Evolutionary conservation across 805 yeast species (phyloP).

Genomic region (Wickerhamiella parazyma): DNA sequence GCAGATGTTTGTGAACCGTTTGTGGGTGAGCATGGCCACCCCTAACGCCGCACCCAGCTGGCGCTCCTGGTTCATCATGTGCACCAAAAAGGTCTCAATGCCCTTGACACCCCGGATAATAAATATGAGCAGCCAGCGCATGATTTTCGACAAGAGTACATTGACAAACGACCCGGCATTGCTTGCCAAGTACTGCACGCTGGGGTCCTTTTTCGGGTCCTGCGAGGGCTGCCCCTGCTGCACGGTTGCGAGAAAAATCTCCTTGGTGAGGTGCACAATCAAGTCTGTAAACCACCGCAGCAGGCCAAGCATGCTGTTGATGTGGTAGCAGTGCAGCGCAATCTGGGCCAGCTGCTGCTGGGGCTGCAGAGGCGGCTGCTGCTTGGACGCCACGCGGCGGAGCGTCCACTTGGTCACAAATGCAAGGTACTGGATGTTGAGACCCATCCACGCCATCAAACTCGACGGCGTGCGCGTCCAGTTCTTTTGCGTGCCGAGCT

Average conservation of each 20-base stretch:
- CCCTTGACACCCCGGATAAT: slow-evolving; percentile 29
- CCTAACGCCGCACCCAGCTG: slow-evolving; percentile 18
- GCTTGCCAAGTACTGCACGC: slow-evolving; percentile 2
- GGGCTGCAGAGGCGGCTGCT: slow-evolving; percentile 11
- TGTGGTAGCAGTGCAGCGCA: slow-evolving; percentile 20
- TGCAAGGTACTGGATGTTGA: slow-evolving; percentile 57
- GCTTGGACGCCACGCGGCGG: slow-evolving; percentile 25
- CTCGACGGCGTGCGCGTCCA: slow-evolving; percentile 34
- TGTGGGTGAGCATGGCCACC: slow-evolving; percentile 20
- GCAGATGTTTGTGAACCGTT: slow-evolving; percentile 21
- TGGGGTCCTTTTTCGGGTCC: slow-evolving; percentile 6
- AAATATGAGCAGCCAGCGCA: slow-evolving; percentile 27
- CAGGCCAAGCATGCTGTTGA: slow-evolving; percentile 42
- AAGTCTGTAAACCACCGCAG: slow-evolving; percentile 80
- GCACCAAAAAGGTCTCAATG: slow-evolving; percentile 22
- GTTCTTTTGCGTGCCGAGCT: slow-evolving; percentile 40
- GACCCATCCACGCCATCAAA: slow-evolving; percentile 44
- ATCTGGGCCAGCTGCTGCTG: slow-evolving; percentile 33
- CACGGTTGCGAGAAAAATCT: slow-evolving; percentile 28
- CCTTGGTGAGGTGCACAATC: slow-evolving; percentile 58
- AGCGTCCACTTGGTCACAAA: slow-evolving; percentile 60
- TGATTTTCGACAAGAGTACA: slow-evolving; percentile 25
- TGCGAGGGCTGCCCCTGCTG: not conserved
- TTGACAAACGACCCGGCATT: slow-evolving; percentile 21
- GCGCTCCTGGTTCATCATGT: slow-evolving; percentile 11